Conservation (phyloP, 2,329 filamentous ascomycete genomes). For the Fusarium protoensiforme region DNA sequence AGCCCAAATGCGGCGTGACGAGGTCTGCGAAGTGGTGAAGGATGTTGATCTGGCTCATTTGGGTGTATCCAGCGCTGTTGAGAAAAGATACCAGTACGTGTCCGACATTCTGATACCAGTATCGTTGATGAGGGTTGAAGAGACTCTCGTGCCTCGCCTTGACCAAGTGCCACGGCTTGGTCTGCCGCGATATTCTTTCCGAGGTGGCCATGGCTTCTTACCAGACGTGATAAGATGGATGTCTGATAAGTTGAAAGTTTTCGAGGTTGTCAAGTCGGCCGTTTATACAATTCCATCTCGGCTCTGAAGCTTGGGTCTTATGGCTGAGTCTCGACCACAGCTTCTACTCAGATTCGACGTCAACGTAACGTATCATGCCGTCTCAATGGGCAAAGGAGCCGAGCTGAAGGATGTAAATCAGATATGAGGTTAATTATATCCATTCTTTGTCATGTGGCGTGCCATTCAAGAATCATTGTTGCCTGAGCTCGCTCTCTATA, state of each 20-base stretch:
- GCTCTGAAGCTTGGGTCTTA: background rate
- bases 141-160: background rate
- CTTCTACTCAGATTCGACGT: background rate
- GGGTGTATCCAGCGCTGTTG: background rate
- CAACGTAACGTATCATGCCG: background rate
- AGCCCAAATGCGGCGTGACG: slow-evolving; percentile 2
- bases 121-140: background rate
- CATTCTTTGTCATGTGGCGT: background rate
- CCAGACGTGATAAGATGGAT: background rate
- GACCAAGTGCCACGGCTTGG: background rate
- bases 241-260: background rate
- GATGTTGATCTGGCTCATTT: background rate
- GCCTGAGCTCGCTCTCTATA: background rate
- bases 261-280: background rate
- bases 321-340: background rate
- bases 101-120: slow-evolving; percentile 7
- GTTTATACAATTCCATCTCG: background rate
- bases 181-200: background rate
- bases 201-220: background rate
- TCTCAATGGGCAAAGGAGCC: background rate
- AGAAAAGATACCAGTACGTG: background rate
- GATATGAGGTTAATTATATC: background rate
- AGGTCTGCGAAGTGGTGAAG: background rate
- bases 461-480: background rate
- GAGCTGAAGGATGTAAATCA: background rate